Percentiles rank a stretch among this genome's conserved stretches.
These are phyloP conservation scores for Yarrowia deformans DNA, from an alignment of 805 yeast genomes.

Conservation along the genomic window DNA sequence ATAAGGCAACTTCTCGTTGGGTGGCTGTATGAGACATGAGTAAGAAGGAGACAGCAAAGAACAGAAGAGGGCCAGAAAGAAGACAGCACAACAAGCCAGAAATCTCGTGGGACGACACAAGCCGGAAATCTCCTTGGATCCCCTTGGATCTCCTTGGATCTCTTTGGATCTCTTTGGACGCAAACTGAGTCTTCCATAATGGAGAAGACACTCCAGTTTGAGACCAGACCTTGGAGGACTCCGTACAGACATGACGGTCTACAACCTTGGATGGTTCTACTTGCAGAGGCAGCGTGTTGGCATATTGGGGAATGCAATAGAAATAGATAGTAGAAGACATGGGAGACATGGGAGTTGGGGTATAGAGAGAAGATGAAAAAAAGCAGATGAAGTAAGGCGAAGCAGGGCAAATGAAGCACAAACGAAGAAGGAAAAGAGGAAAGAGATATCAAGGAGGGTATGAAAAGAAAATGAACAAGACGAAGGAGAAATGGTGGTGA, in stretches of 20 bases:
- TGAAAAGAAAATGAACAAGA: neutral
- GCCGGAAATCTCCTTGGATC: too few relatives aligned
- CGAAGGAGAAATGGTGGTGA: neutral
- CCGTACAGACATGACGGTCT: slow-evolving; percentile 13
- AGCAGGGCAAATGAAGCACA: neutral
- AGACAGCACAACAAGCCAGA: too few relatives aligned
- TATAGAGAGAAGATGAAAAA: neutral
- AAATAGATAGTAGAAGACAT: slow-evolving; percentile 3
- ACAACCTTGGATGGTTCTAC: neutral
- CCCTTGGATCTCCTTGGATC: too few relatives aligned
- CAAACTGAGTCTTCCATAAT: too few relatives aligned
- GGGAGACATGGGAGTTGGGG: neutral
- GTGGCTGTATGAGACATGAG: too few relatives aligned
- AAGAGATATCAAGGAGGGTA: neutral
- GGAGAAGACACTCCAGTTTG: too few relatives aligned
- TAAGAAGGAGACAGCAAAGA: too few relatives aligned
- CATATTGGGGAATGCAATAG: slow-evolving; percentile 17
- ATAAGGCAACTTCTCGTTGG: too few relatives aligned
- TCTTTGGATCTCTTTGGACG: too few relatives aligned
- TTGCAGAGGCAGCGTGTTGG: neutral
- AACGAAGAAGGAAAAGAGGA: neutral
- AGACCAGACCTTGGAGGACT: too few relatives aligned
- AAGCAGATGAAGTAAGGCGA: neutral
- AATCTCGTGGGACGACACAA: too few relatives aligned
- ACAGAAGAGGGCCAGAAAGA: too few relatives aligned